Evolutionary conservation across 495 filamentous ascomycete genomes (phyloP), one percentile per base, ranked within the genome.

Genomic region (Haplographium delicatum): DNA sequence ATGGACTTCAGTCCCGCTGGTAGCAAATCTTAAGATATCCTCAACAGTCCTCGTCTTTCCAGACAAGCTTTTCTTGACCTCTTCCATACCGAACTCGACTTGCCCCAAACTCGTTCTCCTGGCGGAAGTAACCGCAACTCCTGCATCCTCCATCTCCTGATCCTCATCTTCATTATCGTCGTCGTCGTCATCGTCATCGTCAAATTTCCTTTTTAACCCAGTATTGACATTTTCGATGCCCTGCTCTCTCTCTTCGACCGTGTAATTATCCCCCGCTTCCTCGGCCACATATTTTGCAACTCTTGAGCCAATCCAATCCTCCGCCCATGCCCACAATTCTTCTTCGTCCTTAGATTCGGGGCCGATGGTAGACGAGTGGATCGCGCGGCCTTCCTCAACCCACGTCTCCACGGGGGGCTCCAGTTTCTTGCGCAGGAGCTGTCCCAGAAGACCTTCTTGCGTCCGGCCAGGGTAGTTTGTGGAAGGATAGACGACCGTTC

Each of bases 371-470:
- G 57, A 41, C n/a, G 47, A 50, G 19, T 58, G 44, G 41, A 50
- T 35, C 6, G 22, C 38, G 4, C 77, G 75, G 6, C 82, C 83
- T 33, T 82, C 72, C 7, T 79, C 79, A 11, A 91, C 81, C 75
- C 81, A 85, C 25, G 78, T 77, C 53, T 89, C 85, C 22, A 88
- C 80, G 3, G 76, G 71, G 3, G 87, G 85, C 44, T 91, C 86
- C 18, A 86, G 76, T 63, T 91, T 91, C 66, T 91, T 93, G 16
- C 88, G 81, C 18, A 93, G 68, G 1, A 94, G 68, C 46, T 80
- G 72, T 5, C 74, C 65, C 1, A 91, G 76, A 4, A 82, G 67
- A 35, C 58, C 66, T 39, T 84, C 79, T 60, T 91, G 80, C 8
- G 78, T 83, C 35, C 80, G 80, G 9, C 83, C 80, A 8, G 88